These are phyloP conservation scores for Fraxinus dipetala DNA, from an alignment of 305 asterid species.

Conservation along the genomic window DNA sequence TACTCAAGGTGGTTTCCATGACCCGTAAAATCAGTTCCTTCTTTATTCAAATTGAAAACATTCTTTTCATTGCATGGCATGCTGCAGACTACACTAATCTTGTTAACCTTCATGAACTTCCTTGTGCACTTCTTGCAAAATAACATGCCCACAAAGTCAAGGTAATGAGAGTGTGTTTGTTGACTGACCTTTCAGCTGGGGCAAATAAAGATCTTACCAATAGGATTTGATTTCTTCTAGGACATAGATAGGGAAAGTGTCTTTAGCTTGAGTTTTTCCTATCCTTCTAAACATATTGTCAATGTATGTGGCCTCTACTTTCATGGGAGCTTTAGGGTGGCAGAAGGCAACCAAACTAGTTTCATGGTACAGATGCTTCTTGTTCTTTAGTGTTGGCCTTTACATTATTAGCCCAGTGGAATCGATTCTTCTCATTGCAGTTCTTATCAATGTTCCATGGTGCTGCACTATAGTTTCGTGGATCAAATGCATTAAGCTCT, in stretches of 20 bases:
- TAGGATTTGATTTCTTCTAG: slow-evolving; percentile 54
- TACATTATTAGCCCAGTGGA: slow-evolving; percentile 88
- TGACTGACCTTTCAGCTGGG: slow-evolving; percentile 82
- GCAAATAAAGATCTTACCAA: slow-evolving; percentile 62
- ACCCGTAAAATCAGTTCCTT: slow-evolving; percentile 90
- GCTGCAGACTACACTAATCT: slow-evolving; percentile 72
- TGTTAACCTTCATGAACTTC: slow-evolving; percentile 64
- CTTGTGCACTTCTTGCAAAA: slow-evolving; percentile 89
- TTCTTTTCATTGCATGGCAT: slow-evolving; percentile 76
- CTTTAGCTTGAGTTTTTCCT: slow-evolving; percentile 72
- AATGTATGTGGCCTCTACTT: slow-evolving; percentile 64
- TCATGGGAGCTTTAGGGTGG: slow-evolving; percentile 76
- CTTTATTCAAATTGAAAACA: slow-evolving; percentile 64
- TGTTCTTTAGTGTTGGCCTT: slow-evolving; percentile 52
- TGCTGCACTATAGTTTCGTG: slow-evolving; percentile 82
- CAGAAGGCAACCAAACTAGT: slow-evolving; percentile 90
- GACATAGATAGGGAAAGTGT: slow-evolving; percentile 51
- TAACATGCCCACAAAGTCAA: slow-evolving; percentile 73
- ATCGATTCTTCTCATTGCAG: slow-evolving; percentile 64
- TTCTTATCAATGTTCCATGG: slow-evolving; percentile 74
- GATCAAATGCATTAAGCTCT: slow-evolving; percentile 73
- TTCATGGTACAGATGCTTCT: slow-evolving; percentile 88
- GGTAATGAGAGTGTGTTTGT: slow-evolving; percentile 72
- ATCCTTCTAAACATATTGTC: slow-evolving; percentile 73
- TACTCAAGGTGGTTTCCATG: slow-evolving; percentile 87